Evolutionary conservation across 2,329 filamentous ascomycete genomes (phyloP), one percentile per base, ranked within the genome.

Genomic region (Capronia coronata): DNA sequence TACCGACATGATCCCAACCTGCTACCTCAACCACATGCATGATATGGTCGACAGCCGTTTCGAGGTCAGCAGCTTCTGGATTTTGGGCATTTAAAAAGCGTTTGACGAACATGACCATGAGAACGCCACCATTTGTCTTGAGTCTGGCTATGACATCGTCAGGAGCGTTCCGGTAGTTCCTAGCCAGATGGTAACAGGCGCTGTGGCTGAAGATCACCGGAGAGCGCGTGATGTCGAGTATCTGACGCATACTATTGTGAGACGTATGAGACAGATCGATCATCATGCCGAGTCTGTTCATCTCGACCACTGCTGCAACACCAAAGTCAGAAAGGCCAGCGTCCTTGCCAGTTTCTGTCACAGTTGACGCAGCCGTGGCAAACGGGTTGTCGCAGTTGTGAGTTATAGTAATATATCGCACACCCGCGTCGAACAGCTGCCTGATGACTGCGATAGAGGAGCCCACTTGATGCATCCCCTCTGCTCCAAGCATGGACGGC

Each of bases 1-100:
- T 68, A 0, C 90, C 91, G 11, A 96, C 87, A 64, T 95, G 79
- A 29, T 89, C 85, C 60, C 84, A 96, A 2, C 91, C 90, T 51
- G 94, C 87, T 21, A 84, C 68, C 37, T 86, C 73, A 1, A 87
- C 90, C 58, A 96, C 90, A 63, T 96, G 76, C 56, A 79, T 74
- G 52, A 96, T 84, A 65, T 96, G 90, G 52, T 82, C 75, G 1
- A 81, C 87, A 1, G 94, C 86, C 51, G 89, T 86, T 14, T 75
- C 73, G 25, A 96, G 66, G 0, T 86, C 94, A 6, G 80, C 37
- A 3, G n/a, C 14, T 6, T 63, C 52, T 18, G 62, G 59, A 40
- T 59, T 37, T 2, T 60, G n/a, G 57, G 62, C 50, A 58, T 61
- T 52, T 53, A 64, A 46, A 58, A 66, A 42, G 61, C 56, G 44